These are phyloP conservation scores for Microthlaspi erraticum DNA, from an alignment of 345 rosid genomes.

Conservation along the genomic window DNA sequence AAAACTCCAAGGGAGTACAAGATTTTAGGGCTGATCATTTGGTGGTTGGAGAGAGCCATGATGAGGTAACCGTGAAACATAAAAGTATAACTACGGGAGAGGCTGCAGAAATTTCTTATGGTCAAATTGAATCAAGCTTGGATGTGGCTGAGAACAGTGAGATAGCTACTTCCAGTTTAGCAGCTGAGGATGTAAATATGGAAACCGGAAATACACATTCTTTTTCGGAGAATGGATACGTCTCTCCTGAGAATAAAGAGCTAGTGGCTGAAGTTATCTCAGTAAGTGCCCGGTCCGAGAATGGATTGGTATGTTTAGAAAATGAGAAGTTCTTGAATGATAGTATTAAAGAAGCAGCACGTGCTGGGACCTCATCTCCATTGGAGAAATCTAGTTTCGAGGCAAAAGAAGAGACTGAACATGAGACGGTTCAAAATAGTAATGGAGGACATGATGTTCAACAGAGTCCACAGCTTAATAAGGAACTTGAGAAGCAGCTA, in stretches of 20 bases:
- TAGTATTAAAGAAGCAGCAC: constrained; percentile 12
- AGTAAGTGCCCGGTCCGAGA: constrained; percentile 1
- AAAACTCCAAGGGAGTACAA: constrained; percentile 29
- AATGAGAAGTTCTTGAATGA: neutral
- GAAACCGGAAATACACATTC: constrained; percentile 22
- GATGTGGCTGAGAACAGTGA: constrained; percentile 43
- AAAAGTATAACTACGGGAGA: constrained; percentile 55
- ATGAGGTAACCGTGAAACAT: constrained; percentile 29
- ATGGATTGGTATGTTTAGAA: neutral
- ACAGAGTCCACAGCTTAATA: constrained; percentile 28
- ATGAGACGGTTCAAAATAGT: constrained; percentile 9
- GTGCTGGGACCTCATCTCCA: constrained; percentile 1
- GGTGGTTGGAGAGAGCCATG: neutral
- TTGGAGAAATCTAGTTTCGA: constrained; percentile 35
- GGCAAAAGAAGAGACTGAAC: constrained; percentile 40
- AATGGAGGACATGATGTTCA: constrained; percentile 31
- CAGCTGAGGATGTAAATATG: constrained; percentile 27
- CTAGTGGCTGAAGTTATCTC: constrained; percentile 25
- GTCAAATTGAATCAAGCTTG: constrained; percentile 34
- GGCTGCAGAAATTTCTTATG: constrained; percentile 41
- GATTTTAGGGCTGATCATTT: constrained; percentile 40
- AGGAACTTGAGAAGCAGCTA: constrained; percentile 36
- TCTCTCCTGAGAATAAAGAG: constrained; percentile 11
- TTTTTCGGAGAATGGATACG: neutral
- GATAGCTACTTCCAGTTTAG: constrained; percentile 52